Evolutionary conservation across 257 asterid species (phyloP).

Genomic region (Solanum sitiens): DNA sequence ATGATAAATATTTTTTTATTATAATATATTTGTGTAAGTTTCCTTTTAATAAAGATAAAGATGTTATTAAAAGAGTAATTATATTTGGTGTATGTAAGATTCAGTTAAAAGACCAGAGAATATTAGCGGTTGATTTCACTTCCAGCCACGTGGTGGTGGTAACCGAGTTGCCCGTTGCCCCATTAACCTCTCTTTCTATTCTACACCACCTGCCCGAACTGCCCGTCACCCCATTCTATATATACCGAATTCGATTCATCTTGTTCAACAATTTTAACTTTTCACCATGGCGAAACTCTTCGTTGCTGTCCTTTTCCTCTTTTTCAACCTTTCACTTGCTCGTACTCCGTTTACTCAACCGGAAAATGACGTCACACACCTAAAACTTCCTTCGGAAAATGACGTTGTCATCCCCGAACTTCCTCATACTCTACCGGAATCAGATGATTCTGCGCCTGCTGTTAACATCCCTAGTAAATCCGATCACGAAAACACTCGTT

Average conservation of each 20-base stretch:
- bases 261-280: neutral
- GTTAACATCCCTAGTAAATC: constrained; percentile 21
- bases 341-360: neutral
- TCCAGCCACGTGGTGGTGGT: neutral
- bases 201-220: neutral
- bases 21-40: too few species aligned
- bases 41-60: too few species aligned
- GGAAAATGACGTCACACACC: neutral
- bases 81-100: neutral
- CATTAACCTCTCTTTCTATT: neutral
- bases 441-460: neutral
- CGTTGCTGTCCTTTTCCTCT: neutral
- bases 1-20: too few species aligned
- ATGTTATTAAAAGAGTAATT: neutral
- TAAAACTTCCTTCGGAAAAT: neutral
- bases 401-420: neutral
- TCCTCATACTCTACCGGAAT: neutral
- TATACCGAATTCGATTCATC: neutral
- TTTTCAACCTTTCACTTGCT: neutral
- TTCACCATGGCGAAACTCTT: constrained; percentile 32
- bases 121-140: neutral
- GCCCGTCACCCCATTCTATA: neutral
- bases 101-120: neutral
- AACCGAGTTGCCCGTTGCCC: neutral
- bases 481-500: constrained; percentile 5